Evolutionary conservation across 176 grass and related monocot species (phyloP).

Genomic region (Dactylis glomerata): DNA sequence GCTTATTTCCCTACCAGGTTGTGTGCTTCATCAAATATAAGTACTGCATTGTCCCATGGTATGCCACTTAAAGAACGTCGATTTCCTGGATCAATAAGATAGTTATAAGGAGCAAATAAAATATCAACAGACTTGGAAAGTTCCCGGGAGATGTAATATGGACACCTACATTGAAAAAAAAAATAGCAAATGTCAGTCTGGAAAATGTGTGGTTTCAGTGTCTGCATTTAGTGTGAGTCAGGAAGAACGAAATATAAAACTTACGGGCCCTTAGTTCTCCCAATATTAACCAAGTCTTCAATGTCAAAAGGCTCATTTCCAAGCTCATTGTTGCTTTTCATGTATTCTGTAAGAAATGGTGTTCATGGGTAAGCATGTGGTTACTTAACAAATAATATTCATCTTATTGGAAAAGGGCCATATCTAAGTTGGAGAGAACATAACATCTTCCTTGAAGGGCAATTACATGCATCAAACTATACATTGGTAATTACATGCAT

Average conservation of each 20-base stretch:
- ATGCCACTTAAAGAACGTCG: slow-evolving; percentile 72
- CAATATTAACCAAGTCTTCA: slow-evolving; percentile 91
- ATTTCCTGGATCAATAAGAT: slow-evolving; percentile 94
- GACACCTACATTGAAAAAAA: slow-evolving; percentile 58
- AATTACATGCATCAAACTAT: slow-evolving; percentile 14
- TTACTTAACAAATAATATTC: slow-evolving; percentile 12
- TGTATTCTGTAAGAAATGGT: slow-evolving; percentile 54
- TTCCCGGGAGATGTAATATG: slow-evolving; percentile 95
- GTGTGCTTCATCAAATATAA: slow-evolving; percentile 98
- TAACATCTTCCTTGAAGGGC: slow-evolving; percentile 1
- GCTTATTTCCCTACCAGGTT: slow-evolving; percentile 61
- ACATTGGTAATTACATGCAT: background rate
- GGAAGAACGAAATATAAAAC: slow-evolving; percentile 23
- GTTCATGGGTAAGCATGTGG: slow-evolving; percentile 10
- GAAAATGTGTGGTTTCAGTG: slow-evolving; percentile 2
- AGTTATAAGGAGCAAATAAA: slow-evolving; percentile 98
- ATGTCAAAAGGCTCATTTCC: slow-evolving; percentile 96
- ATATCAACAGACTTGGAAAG: slow-evolving; percentile 87
- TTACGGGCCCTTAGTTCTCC: slow-evolving; percentile 74
- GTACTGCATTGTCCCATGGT: slow-evolving; percentile 79
- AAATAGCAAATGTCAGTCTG: slow-evolving; percentile 8
- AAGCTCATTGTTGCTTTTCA: slow-evolving; percentile 60
- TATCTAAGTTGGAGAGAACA: background rate
- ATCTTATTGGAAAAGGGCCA: background rate
- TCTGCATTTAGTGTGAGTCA: slow-evolving; percentile 11